Conservation (phyloP, 805 yeast genomes). For the Lipomyces oligophaga region DNA sequence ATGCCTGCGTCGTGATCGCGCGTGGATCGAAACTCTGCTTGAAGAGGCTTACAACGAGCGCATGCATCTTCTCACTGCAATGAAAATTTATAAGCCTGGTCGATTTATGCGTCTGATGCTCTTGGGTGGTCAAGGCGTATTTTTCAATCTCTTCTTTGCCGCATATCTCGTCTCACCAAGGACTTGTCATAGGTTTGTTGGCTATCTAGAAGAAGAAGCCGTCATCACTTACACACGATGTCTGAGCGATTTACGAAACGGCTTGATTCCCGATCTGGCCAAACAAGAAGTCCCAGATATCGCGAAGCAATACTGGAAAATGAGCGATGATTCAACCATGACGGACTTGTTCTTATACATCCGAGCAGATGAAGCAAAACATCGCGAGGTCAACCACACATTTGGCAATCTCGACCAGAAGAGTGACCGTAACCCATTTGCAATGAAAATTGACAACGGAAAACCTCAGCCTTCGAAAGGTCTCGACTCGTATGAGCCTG, state of each 20-base stretch:
- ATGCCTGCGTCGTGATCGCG: constrained; percentile 60
- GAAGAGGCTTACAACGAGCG: constrained; percentile 78
- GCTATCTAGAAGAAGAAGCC: constrained; percentile 75
- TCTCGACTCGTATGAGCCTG: constrained; percentile 32
- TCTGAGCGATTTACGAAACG: constrained; percentile 50
- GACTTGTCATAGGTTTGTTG: constrained; percentile 71
- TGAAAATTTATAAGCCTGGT: constrained; percentile 61
- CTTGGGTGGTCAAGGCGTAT: constrained; percentile 65
- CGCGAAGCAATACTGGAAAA: constrained; percentile 62
- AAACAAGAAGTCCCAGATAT: constrained; percentile 50
- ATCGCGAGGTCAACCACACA: constrained; percentile 75
- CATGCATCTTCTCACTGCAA: constrained; percentile 69
- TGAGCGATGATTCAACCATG: constrained; percentile 51
- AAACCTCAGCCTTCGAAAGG: constrained; percentile 40
- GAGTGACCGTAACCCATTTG: constrained; percentile 66
- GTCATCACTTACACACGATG: constrained; percentile 65
- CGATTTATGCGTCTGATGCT: constrained; percentile 52
- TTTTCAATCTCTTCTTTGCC: constrained; percentile 61
- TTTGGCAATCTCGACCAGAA: constrained; percentile 57
- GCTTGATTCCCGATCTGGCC: constrained; percentile 48
- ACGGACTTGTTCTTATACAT: constrained; percentile 57
- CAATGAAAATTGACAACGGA: constrained; percentile 40
- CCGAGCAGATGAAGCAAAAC: constrained; percentile 76
- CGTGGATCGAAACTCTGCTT: constrained; percentile 67
- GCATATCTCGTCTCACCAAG: constrained; percentile 56